Evolutionary conservation across 441 rosid genomes (phyloP).

Genomic region (Euphorbia celastroides): DNA sequence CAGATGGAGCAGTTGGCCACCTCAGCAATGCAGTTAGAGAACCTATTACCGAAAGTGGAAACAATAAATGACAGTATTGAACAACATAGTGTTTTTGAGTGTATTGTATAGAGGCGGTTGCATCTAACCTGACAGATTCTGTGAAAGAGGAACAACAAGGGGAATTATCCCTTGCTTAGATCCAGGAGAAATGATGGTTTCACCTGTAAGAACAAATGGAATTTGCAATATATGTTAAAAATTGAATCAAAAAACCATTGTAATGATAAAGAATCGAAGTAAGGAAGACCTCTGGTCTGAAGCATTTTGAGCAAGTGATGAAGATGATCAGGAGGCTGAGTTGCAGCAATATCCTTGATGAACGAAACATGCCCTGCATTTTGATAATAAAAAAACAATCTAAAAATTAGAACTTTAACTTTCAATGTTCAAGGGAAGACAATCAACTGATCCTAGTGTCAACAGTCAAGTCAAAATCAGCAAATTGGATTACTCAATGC

Average conservation of each 20-base stretch:
- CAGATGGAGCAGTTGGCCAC: slow-evolving; percentile 86
- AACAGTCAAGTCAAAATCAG: neutral
- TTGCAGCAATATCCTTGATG: slow-evolving; percentile 61
- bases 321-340: slow-evolving; percentile 68
- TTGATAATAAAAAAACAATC: neutral
- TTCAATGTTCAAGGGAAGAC: neutral
- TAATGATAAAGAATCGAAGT: slow-evolving; percentile 2
- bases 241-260: neutral
- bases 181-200: slow-evolving; percentile 66
- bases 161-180: slow-evolving; percentile 74
- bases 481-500: neutral
- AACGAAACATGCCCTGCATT: slow-evolving; percentile 62
- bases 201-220: too few species aligned
- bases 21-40: slow-evolving; percentile 59
- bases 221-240: too few species aligned
- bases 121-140: slow-evolving; percentile 49
- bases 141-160: slow-evolving; percentile 63
- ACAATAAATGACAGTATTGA: slow-evolving; percentile 12
- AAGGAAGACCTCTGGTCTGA: slow-evolving; percentile 48
- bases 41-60: slow-evolving; percentile 31
- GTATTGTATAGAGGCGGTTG: too few species aligned
- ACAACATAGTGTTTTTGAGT: too few species aligned
- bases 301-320: slow-evolving; percentile 63
- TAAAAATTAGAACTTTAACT: neutral
- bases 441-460: slow-evolving; percentile 1